Evolutionary conservation across 2,329 filamentous ascomycete genomes (phyloP), one percentile per base, ranked within the genome.

Genomic region (Torrubiellomyces zombiae): DNA sequence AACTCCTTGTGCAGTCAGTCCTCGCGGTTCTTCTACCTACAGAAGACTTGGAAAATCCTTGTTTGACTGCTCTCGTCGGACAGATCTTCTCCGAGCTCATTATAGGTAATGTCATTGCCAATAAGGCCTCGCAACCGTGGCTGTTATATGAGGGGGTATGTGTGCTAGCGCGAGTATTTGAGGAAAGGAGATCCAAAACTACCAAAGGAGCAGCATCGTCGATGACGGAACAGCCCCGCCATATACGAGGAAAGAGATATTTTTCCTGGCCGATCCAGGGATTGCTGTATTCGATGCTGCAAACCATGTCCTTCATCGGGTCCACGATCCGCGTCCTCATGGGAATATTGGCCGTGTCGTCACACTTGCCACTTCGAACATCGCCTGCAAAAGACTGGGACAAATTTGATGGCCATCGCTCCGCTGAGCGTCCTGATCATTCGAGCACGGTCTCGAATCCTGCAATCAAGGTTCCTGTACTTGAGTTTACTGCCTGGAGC

Each of bases 41-140:
- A 10, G 86, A 95, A 42, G 86, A 95, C 47, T 59, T 95, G 19
- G 73, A 86, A 42, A 95, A 93, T 47, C 70, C 70, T 27, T 92
- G 81, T 47, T 60, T 95, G 40, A 76, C 79, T 28, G 67, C 80
- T 18, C 60, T 98, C 32, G 76, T 94, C 33, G 72, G 74, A 27
- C 82, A 94, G 51, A 78, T 95, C 35, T 63, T 95, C 32, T 80
- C 83, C 6, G 83, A 94, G 50, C 72, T 92, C 46, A 80, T 95
- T 33, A 61, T 98, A 35, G 81, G 81, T 33, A 83, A 81, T 38
- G 66, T 77, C 29, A 61, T 94, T 39, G 72, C 74, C 39, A 78
- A 75, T 40, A 91, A 77, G 47, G 63, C 78, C 20, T 82, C 78
- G 37, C 75, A 95, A 51, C 79, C 80, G 14, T 91, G 81, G 80